phyloP scores from a whole-genome alignment of 116 monocot genomes.

The Posidonia oceanica region DNA sequence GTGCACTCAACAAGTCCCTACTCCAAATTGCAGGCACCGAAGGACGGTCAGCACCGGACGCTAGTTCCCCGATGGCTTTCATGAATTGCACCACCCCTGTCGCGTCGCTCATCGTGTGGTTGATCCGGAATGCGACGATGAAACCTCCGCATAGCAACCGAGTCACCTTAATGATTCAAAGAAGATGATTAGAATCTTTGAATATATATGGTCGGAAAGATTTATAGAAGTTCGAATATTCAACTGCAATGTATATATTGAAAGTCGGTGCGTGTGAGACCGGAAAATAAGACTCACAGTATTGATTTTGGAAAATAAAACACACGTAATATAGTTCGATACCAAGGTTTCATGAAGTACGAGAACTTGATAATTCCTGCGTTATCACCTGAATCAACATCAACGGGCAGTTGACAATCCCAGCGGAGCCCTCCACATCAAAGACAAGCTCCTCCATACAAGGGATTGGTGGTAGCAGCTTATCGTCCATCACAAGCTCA shows the following conservation, averaged over 20 bases:
- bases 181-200: too few relatives aligned
- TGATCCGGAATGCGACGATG: constrained; percentile 14
- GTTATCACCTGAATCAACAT: constrained; percentile 35
- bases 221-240: too few relatives aligned
- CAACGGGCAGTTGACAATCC: constrained; percentile 27
- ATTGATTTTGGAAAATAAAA: too few relatives aligned
- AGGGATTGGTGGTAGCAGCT: constrained; percentile 48
- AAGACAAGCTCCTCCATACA: constrained; percentile 49
- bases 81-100: constrained; percentile 30
- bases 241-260: too few relatives aligned
- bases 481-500: constrained; percentile 22
- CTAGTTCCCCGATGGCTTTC: constrained; percentile 31
- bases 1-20: constrained; percentile 21
- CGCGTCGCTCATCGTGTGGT: constrained; percentile 42
- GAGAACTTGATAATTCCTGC: too few relatives aligned
- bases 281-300: too few relatives aligned
- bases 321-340: too few relatives aligned
- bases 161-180: constrained; percentile 30
- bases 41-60: constrained; percentile 26
- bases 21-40: constrained; percentile 27
- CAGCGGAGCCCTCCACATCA: constrained; percentile 31
- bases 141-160: constrained; percentile 45
- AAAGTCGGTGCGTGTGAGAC: too few relatives aligned
- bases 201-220: too few relatives aligned
- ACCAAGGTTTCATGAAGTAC: too few relatives aligned